Evolutionary conservation across 2,329 filamentous ascomycete genomes (phyloP).

Genomic region (Penicillium psychrosexuale): DNA sequence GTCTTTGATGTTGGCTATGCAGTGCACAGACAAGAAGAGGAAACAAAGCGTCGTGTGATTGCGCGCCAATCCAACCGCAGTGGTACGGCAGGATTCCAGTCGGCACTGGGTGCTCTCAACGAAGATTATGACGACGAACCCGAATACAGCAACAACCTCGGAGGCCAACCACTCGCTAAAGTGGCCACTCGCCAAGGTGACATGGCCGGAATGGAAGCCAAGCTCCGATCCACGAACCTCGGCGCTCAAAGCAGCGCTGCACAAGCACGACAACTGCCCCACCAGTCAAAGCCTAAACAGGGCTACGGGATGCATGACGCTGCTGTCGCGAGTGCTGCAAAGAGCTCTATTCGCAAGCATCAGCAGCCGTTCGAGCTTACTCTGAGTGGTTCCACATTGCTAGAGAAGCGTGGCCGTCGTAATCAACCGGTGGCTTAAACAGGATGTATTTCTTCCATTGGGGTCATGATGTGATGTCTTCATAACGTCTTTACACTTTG

Average conservation of each 20-base stretch:
- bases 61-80: constrained; percentile 67
- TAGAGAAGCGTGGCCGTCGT: constrained; percentile 64
- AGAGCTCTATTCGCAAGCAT: constrained; percentile 70
- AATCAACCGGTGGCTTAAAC: constrained; percentile 31
- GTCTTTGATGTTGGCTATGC: constrained; percentile 99
- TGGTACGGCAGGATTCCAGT: constrained; percentile 58
- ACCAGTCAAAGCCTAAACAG: constrained; percentile 48
- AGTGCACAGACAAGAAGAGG: constrained; percentile 93
- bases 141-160: constrained; percentile 54
- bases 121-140: constrained; percentile 60
- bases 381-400: constrained; percentile 81
- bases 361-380: constrained; percentile 89
- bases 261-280: constrained; percentile 57
- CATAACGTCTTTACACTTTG: constrained; percentile 6
- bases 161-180: constrained; percentile 57
- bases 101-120: constrained; percentile 62
- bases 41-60: constrained; percentile 86
- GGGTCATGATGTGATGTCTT: constrained; percentile 7
- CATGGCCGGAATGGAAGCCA: constrained; percentile 76
- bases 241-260: constrained; percentile 59
- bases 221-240: constrained; percentile 80
- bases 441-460: neutral
- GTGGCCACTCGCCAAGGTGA: constrained; percentile 60
- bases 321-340: constrained; percentile 76
- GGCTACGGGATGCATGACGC: constrained; percentile 90